These are phyloP conservation scores for Plasmodium ovale DNA, from an alignment of 169 alveolate species.

Conservation along the genomic window DNA sequence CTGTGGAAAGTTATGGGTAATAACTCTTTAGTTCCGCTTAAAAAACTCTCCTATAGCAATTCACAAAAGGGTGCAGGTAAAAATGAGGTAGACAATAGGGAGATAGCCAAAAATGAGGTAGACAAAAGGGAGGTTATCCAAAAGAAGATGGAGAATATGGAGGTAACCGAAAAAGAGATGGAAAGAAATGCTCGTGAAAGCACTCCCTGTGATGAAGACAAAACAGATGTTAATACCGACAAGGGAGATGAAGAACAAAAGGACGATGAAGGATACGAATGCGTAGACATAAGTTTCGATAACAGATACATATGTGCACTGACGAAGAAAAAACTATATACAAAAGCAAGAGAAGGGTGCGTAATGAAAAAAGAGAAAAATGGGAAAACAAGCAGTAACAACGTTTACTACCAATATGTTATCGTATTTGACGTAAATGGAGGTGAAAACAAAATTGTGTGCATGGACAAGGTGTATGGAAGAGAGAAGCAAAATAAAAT, in stretches of 20 bases:
- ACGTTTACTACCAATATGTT: slow-evolving; percentile 30
- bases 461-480: slow-evolving; percentile 68
- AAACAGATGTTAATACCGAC: neutral
- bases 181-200: neutral
- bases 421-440: slow-evolving; percentile 56
- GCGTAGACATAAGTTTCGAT: slow-evolving; percentile 71
- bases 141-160: neutral
- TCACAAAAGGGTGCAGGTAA: no score
- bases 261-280: slow-evolving; percentile 53
- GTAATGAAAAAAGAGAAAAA: neutral
- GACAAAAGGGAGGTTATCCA: neutral
- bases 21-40: slow-evolving; percentile 33
- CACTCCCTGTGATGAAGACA: neutral
- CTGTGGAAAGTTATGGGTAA: slow-evolving; percentile 47
- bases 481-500: slow-evolving; percentile 54
- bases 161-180: neutral
- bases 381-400: neutral
- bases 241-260: neutral
- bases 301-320: slow-evolving; percentile 75
- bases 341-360: neutral
- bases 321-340: slow-evolving; percentile 39
- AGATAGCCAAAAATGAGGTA: neutral
- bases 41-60: slow-evolving; percentile 23
- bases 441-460: slow-evolving; percentile 38
- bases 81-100: no score